Percentiles rank a stretch among this genome's conserved stretches.
These are phyloP conservation scores for Nannochloropsis oceanica DNA, from an alignment of 108 stramenopile species.

Conservation along the genomic window DNA sequence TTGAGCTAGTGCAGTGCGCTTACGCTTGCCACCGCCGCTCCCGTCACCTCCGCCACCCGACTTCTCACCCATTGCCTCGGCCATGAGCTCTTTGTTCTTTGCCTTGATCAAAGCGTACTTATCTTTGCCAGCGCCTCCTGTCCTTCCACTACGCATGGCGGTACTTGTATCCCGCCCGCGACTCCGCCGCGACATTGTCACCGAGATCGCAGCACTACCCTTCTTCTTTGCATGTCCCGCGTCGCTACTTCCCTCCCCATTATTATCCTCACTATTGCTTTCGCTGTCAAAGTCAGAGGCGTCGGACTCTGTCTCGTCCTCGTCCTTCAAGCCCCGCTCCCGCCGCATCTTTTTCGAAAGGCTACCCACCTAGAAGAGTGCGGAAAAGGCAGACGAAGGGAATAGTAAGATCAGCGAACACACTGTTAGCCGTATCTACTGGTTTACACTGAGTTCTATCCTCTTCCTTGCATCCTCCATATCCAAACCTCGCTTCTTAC, in stretches of 20 bases:
- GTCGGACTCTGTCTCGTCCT: not conserved
- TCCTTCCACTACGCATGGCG: not conserved
- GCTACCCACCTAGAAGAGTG: not conserved
- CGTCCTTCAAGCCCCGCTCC: not conserved
- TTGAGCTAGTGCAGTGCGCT: no score
- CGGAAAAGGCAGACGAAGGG: not conserved
- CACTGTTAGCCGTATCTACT: not conserved
- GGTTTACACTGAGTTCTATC: not conserved
- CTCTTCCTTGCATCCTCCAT: not conserved
- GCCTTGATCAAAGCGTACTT: not conserved
- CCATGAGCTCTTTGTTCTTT: slow-evolving; percentile 7
- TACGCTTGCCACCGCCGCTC: not conserved
- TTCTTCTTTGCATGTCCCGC: not conserved
- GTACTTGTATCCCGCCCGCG: not conserved
- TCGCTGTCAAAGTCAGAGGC: not conserved
- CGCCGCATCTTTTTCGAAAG: not conserved
- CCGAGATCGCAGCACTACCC: not conserved
- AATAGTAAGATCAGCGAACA: not conserved
- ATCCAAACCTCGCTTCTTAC: not conserved
- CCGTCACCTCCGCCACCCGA: slow-evolving; percentile 19
- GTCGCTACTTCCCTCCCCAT: not conserved
- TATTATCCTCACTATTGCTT: not conserved
- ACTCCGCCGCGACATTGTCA: not conserved
- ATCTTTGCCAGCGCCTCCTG: not conserved
- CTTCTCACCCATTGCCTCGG: slow-evolving; percentile 7